phyloP scores from a whole-genome alignment of 306 rosid species.

The Arachis stenosperma region DNA sequence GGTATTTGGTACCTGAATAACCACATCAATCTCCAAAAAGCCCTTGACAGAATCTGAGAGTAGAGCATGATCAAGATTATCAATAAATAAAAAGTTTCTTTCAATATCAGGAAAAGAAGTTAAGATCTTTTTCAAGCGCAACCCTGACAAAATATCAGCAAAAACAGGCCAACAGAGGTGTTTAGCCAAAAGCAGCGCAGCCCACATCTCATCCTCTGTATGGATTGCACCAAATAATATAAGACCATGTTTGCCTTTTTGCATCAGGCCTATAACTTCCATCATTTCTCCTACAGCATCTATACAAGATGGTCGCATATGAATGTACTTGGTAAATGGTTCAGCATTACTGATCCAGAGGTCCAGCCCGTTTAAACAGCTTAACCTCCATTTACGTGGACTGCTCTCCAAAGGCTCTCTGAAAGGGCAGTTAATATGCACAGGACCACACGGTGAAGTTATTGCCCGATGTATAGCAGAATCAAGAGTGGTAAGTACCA shows the following conservation, averaged over 20 bases:
- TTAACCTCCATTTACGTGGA: constrained; percentile 67
- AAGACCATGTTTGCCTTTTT: constrained; percentile 61
- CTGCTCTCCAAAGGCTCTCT: constrained; percentile 90
- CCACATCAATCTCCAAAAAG: constrained; percentile 69
- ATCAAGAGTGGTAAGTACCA: constrained; percentile 92
- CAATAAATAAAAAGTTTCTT: constrained; percentile 63
- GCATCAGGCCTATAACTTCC: constrained; percentile 63
- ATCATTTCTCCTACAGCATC: constrained; percentile 52
- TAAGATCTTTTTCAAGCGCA: constrained; percentile 77
- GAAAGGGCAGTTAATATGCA: constrained; percentile 88
- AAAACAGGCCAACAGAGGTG: constrained; percentile 90
- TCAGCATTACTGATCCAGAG: constrained; percentile 72
- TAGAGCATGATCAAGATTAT: constrained; percentile 91
- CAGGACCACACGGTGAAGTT: constrained; percentile 84
- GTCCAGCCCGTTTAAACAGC: constrained; percentile 77
- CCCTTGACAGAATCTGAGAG: constrained; percentile 69
- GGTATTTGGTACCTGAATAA: constrained; percentile 73
- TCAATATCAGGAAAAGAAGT: constrained; percentile 65
- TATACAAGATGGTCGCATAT: constrained; percentile 43
- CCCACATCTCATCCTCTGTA: constrained; percentile 96
- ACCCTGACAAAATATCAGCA: constrained; percentile 91
- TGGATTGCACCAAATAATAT: constrained; percentile 77
- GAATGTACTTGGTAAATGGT: constrained; percentile 87
- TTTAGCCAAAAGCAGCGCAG: constrained; percentile 82
- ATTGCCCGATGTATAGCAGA: constrained; percentile 88